These are phyloP conservation scores for Paradendryphiella salina DNA, from an alignment of 2,329 filamentous ascomycete genomes.

Conservation along the genomic window DNA sequence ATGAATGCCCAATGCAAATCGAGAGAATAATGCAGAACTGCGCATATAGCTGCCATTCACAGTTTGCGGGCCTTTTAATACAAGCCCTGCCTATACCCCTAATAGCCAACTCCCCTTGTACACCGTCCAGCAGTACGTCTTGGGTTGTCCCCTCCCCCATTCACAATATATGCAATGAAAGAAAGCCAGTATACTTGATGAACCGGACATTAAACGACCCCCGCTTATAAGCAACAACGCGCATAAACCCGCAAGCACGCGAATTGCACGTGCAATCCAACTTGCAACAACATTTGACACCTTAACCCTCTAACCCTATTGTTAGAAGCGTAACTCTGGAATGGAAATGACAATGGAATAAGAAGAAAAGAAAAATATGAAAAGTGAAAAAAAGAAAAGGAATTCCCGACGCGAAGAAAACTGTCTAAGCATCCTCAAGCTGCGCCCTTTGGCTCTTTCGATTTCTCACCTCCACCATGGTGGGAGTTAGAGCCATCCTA, in stretches of 20 bases:
- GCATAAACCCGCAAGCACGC: conserved; percentile 6
- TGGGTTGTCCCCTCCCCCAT: neutral
- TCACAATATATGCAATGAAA: conserved; percentile 2
- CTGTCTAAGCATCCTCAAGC: conserved; percentile 38
- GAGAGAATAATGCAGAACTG: neutral
- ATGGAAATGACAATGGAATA: neutral
- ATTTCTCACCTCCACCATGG: conserved; percentile 44
- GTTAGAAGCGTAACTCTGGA: conserved; percentile 2
- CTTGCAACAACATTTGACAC: conserved; percentile 10
- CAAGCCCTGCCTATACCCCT: neutral
- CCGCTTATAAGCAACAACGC: conserved; percentile 5
- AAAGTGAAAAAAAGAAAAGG: conserved; percentile 3
- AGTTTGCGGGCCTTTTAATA: neutral
- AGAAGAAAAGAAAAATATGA: neutral
- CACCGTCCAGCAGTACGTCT: conserved; percentile 12
- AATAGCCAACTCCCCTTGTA: neutral
- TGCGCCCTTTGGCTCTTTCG: conserved; percentile 43
- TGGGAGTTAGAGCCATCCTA: conserved; percentile 38
- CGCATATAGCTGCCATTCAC: neutral
- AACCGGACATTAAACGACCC: conserved; percentile 5
- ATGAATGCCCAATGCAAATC: too few species aligned
- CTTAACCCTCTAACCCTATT: neutral
- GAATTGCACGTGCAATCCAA: neutral
- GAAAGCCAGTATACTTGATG: neutral
- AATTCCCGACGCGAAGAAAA: neutral